Evolutionary conservation across 2,329 filamentous ascomycete species (phyloP), one percentile per base, ranked within the genome.

Genomic region (Penicillium thymicola): DNA sequence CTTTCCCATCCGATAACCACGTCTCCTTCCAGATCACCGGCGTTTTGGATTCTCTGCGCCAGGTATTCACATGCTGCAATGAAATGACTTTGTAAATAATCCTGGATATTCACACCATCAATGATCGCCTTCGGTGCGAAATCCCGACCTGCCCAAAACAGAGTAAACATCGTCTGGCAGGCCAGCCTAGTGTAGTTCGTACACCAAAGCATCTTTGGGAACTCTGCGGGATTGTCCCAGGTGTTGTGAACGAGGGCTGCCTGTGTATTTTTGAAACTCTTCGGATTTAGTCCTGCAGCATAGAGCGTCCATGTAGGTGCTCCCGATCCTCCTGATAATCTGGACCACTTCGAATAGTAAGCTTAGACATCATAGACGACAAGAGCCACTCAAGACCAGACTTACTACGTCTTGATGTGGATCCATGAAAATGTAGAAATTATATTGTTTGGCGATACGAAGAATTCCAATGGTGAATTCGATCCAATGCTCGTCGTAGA

Each of bases 161-260:
- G 78, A 0, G 93, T 96, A 72, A 97, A 97, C 65, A 97, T 91
- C 42, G 91, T 92, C 63, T 92, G 90, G 47, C 88, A 89, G 2
- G 89, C 92, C 48, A 97, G 80, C 23, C 94, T 85, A 59, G 86
- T 89, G 75, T 99, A 99, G 71, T 99, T 99, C 48, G 95, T 97
- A 14, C 93, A 92, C 94, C 94, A 99, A 57, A 97, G 92, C 94
- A 99, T 99, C 77, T 97, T 97, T 25, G 94, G 94, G 63, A 93
- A 97, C 0, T 87, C 82, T 28, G 87, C 86, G 10, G 92, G 91
- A 21, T 96, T 84, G 10, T 89, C 86, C 70, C 90, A 97, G 2
- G 90, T 95, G 69, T 97, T 99, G 51, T 99, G 94, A 7, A 99
- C 93, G 58, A 97, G 83, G 37, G 94, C 91, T 5, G 93, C 93